Base-by-base conservation (phyloP, 495 filamentous ascomycete species). In the Acidomyces sp. region DNA sequence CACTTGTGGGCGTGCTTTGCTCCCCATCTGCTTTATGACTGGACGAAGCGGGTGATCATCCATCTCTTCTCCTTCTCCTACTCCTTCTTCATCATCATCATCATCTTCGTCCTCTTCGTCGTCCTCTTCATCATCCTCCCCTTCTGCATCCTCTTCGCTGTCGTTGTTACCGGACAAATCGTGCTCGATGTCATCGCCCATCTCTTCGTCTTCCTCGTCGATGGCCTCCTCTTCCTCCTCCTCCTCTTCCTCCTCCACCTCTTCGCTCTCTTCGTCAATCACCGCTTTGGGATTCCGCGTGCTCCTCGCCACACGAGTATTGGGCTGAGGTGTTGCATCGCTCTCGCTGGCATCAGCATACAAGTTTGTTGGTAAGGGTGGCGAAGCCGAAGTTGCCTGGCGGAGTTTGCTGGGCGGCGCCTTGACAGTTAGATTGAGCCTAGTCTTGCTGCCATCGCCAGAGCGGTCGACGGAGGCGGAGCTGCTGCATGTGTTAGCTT, bases 341-440 rank as follows among this genome's bases (percentile, higher is more conserved):
- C 39, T 43, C 27, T 48, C 45, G 33, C 47, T 45, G 70, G 46
- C 71, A 78, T 13, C 74, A 74, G 37, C 68, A 70, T 12, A 80
- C 50, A 37, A 76, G 74, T 44, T 80, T 43, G 11, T 51, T 34
- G 44, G 42, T 44, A 49, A 50, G 12, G 49, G 46, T 0, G 53
- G 23, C 4, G 60, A 56, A 38, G 60, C 62, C 31, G 66, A 68
- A 18, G 77, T 87, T 11, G 75, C 81, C 57, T 92, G 78, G 24
- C 82, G 78, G 38, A 90, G 68, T 65, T 83, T 90, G 63, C 69
- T 80, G 22, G 83, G 73, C 4, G 83, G 76, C 54, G 88, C 78
- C 64, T 85, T 93, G 50, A 94, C 77, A 21, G 80, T 92, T 34
- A 94, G 64, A 56, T 74, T 74, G 39, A 88, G 23, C 2, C 23